A percentile compares a stretch with the other conserved stretches of the same genome.
Evolutionary conservation across 441 rosid genomes (phyloP).

Genomic region (Gossypium gossypioides): DNA sequence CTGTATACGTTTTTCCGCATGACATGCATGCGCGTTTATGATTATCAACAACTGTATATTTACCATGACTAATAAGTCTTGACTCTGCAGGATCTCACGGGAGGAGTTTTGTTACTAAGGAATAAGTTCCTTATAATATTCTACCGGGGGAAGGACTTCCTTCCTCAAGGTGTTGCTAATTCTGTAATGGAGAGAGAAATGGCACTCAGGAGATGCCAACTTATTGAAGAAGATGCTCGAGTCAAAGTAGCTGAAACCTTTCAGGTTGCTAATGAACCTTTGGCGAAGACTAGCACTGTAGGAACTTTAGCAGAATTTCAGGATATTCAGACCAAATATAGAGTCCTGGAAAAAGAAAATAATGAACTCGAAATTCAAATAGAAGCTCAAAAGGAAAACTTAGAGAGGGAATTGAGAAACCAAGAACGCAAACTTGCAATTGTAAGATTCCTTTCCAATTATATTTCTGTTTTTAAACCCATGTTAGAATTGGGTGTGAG

Average conservation of each 20-base stretch:
- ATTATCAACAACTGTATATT: background rate
- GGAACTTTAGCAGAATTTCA: constrained; percentile 70
- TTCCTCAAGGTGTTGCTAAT: constrained; percentile 42
- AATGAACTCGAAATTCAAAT: constrained; percentile 28
- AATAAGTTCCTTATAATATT: constrained; percentile 65
- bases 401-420: constrained; percentile 45
- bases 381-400: constrained; percentile 45
- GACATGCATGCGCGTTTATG: constrained; percentile 1
- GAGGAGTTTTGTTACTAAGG: constrained; percentile 67
- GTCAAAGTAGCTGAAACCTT: constrained; percentile 34
- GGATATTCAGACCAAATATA: constrained; percentile 35
- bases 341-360: constrained; percentile 24
- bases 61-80: constrained; percentile 12
- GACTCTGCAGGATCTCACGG: constrained; percentile 55
- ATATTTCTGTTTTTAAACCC: background rate
- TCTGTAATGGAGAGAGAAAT: constrained; percentile 54
- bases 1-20: background rate
- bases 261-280: constrained; percentile 29
- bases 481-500: too few relatives aligned
- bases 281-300: constrained; percentile 27
- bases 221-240: constrained; percentile 56
- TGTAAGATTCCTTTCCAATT: constrained; percentile 31
- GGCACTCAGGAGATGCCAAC: constrained; percentile 46
- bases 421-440: constrained; percentile 57
- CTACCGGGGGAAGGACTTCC: constrained; percentile 77